phyloP scores from a whole-genome alignment of 768 basidiomycete species.

The Tulasnella sp. region DNA sequence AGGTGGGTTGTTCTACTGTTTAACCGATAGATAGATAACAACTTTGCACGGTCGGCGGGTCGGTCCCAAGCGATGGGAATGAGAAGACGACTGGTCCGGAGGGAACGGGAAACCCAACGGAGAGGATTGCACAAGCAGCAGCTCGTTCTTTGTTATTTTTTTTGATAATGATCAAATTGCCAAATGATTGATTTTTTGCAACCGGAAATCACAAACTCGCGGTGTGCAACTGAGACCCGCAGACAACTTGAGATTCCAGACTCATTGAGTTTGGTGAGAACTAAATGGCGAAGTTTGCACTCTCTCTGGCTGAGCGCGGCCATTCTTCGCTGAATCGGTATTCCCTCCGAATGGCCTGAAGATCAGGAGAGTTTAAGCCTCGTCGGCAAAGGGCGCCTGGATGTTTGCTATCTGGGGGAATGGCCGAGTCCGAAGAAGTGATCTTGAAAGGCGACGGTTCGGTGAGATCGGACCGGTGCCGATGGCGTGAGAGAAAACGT shows the following conservation, averaged over 20 bases:
- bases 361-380: neutral
- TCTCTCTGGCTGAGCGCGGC: neutral
- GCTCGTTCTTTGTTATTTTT: neutral
- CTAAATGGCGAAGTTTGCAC: neutral
- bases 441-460: neutral
- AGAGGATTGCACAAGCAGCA: neutral
- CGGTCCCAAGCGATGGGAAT: neutral
- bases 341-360: neutral
- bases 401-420: neutral
- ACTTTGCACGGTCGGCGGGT: neutral
- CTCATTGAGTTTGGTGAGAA: neutral
- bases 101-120: neutral
- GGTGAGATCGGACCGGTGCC: neutral
- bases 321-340: neutral
- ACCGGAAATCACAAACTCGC: neutral
- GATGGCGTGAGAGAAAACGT: neutral
- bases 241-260: neutral
- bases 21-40: slow-evolving; percentile 1
- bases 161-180: neutral
- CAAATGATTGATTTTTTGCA: neutral
- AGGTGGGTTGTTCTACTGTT: neutral
- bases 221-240: neutral
- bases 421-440: neutral
- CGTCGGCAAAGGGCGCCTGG: neutral
- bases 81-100: neutral